Base-by-base conservation (phyloP, 2,329 filamentous ascomycete genomes). In the Neofusicoccum cordaticola region DNA sequence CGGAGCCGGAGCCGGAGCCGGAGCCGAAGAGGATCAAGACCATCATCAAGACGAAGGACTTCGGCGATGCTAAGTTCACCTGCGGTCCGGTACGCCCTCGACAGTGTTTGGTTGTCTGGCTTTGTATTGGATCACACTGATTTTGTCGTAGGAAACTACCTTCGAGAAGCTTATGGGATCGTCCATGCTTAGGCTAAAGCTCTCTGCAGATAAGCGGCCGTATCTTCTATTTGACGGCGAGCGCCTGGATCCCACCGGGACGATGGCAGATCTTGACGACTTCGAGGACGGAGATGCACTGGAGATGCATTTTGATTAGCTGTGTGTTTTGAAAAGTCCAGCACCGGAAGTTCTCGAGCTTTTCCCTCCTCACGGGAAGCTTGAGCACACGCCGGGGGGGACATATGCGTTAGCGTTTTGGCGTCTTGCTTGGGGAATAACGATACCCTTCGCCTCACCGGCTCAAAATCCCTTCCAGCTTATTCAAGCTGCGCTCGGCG, bases 41-140 rank as follows among this genome's bases (percentile, higher is more conserved):
- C 34, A 74, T 82, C 5, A 69, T 88, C 34, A 84, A 83, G 67
- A 82, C 81, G 6, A 85, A 81, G 63, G 82, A 79, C 2, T 74
- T 79, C 48, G 73, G 78, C 9, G 82, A 86, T 41, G 82, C 84
- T 68, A 83, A 78, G 69, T 75, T 88, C 41, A 81, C 73, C 47
- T 81, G 83, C 12, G 78, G 78, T 51, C 75, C 78, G 65, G 82
- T 83, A 75, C 67, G 80, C 74, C 9, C 31, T 31, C 27, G 27
- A 31, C 27, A 31, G 27, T 31, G 6, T 1, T 31, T 31, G 27
- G 27, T 31, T 5, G 6, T 31, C 6, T 31, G 27, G 6, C 6
- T 7, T 31, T 31, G 27, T 31, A 31, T 31, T 31, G 27, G 27
- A 31, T 5, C 27, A 31, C 44, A 41, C 68, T 73, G 62, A 71